Base-by-base conservation (phyloP, 2,329 filamentous ascomycete species). In the Aspergillus proliferans region DNA sequence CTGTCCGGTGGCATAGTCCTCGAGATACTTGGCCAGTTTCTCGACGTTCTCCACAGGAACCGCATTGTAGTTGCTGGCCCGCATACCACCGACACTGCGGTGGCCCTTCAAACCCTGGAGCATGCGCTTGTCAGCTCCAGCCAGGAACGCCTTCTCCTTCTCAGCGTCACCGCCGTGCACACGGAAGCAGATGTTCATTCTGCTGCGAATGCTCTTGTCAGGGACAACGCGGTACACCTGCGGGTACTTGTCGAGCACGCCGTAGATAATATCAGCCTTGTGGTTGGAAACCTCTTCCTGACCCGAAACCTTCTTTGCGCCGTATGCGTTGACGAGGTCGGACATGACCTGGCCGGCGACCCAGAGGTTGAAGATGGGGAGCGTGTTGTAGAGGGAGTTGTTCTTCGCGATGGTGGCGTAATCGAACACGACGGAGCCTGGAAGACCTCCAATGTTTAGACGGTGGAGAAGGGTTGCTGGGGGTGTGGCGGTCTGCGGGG, bases 121-220 rank as follows among this genome's bases (percentile, higher is more conserved):
- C 0, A 86, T 83, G 47, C 75, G 76, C 52, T 80, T 79, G 51
- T 85, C 81, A 1, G 84, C 85, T 43, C 86, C 82, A 52, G 84
- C 79, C 42, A 97, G 69, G 72, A 97, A 97, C 0, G 77, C 77
- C 70, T 89, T 88, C 69, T 97, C 91, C 19, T 84, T 79, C 10
- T 80, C 83, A 46, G 84, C 82, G 50, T 83, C 74, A 39, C 84
- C 81, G 41, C 77, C 80, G 43, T 75, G 68, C 15, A 95, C 79
- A 14, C 90, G 77, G 78, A 96, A 96, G 77, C 90, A 96, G 50
- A 97, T 87, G 71, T 97, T 97, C 87, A 97, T 95, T 48, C 89
- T 78, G 59, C 88, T 95, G 49, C 91, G 85, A 3, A 80, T 86
- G 19, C 75, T 74, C 71, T 86, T 87, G 58, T 86, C 79, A 0